A percentile compares a stretch with the other conserved stretches of the same genome.
Conservation (phyloP, 192 early-diverging fungal species). For the Coemansia sp. region DNA sequence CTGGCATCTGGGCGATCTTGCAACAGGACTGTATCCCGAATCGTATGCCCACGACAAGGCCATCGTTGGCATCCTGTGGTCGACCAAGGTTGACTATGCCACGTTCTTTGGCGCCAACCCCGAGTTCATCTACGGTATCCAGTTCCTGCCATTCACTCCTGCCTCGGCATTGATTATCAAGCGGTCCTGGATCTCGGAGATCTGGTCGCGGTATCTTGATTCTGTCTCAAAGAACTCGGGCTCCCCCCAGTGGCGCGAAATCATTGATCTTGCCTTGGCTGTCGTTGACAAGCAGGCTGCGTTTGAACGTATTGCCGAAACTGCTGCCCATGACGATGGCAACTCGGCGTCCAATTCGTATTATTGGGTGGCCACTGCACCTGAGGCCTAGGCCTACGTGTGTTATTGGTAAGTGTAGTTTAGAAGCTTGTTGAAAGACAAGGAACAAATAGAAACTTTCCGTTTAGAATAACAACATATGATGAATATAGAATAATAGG, state of each 20-base stretch:
- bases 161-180: constrained; percentile 44
- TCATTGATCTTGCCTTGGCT: constrained; percentile 50
- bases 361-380: constrained; percentile 56
- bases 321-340: constrained; percentile 53
- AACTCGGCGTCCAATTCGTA: constrained; percentile 57
- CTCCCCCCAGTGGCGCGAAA: constrained; percentile 42
- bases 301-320: constrained; percentile 4
- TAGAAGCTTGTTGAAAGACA: too few relatives aligned
- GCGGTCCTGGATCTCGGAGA: constrained; percentile 43
- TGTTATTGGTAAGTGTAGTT: too few relatives aligned
- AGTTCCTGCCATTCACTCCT: constrained; percentile 56
- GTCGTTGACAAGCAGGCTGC: constrained; percentile 48
- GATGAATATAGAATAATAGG: too few relatives aligned
- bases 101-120: constrained; percentile 51
- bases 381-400: background rate
- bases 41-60: constrained; percentile 33
- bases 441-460: too few relatives aligned
- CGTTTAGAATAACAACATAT: too few relatives aligned
- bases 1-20: constrained; percentile 54
- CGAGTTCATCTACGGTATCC: constrained; percentile 58
- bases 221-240: constrained; percentile 18
- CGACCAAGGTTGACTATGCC: constrained; percentile 47
- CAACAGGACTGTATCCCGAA: constrained; percentile 27
- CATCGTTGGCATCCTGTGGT: constrained; percentile 56
- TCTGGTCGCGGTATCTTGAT: constrained; percentile 32